phyloP scores from a whole-genome alignment of 192 early-diverging fungal species.

The Umbelopsis ramanniana region DNA sequence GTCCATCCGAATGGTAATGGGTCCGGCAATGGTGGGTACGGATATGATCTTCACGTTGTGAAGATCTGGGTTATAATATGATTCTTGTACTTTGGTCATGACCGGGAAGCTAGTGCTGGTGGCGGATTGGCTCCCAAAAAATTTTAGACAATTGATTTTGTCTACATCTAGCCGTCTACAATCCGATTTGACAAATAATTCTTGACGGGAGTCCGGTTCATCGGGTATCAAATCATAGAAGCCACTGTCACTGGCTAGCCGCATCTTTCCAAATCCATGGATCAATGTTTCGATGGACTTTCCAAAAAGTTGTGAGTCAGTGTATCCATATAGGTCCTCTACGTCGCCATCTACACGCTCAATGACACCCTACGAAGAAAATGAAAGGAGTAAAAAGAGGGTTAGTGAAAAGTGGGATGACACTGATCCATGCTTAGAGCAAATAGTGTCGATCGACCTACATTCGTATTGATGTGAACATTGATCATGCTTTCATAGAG shows the following conservation, averaged over 20 bases:
- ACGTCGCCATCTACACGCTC: slow-evolving; percentile 48
- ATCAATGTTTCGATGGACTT: slow-evolving; percentile 31
- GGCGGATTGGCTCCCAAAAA: slow-evolving; percentile 59
- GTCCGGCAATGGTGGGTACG: slow-evolving; percentile 68
- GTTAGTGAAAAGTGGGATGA: background rate
- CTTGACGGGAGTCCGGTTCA: background rate
- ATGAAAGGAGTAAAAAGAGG: slow-evolving; percentile 5
- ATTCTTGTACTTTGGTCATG: slow-evolving; percentile 48
- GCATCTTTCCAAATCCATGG: slow-evolving; percentile 14
- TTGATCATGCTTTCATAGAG: slow-evolving; percentile 46
- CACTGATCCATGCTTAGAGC: background rate
- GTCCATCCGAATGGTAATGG: slow-evolving; percentile 52
- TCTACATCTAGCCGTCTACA: slow-evolving; percentile 17
- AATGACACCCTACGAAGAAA: slow-evolving; percentile 49
- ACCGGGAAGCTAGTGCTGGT: slow-evolving; percentile 58
- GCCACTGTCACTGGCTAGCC: slow-evolving; percentile 25
- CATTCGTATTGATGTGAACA: slow-evolving; percentile 26
- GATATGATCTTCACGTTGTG: slow-evolving; percentile 53
- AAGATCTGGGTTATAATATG: slow-evolving; percentile 25
- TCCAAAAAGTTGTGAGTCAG: slow-evolving; percentile 45
- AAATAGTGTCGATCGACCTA: background rate
- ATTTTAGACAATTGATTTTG: slow-evolving; percentile 55
- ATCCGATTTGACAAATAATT: background rate
- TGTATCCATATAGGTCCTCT: slow-evolving; percentile 53
- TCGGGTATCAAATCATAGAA: slow-evolving; percentile 21